Evolutionary conservation across 2,329 filamentous ascomycete species (phyloP).

Genomic region (Stagonosporopsis vannaccii): DNA sequence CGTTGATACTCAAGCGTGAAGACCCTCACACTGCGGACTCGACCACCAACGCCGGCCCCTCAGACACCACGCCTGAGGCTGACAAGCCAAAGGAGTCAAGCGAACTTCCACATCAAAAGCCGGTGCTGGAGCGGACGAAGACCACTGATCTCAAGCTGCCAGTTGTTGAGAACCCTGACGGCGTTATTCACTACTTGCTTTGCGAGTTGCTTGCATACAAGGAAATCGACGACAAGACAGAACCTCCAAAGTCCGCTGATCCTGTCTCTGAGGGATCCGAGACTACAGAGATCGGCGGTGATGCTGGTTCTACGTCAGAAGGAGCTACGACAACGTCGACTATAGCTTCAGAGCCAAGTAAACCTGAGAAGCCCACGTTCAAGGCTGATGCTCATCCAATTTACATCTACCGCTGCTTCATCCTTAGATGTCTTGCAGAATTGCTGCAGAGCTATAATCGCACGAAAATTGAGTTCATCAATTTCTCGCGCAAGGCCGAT

Average conservation of each 20-base stretch:
- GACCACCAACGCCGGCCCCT: constrained; percentile 22
- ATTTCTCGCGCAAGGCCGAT: constrained; percentile 92
- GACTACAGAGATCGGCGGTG: neutral
- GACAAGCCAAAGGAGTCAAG: constrained; percentile 45
- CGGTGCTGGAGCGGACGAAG: constrained; percentile 72
- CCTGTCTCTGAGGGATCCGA: constrained; percentile 44
- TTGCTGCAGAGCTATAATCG: constrained; percentile 90
- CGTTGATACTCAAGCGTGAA: constrained; percentile 61
- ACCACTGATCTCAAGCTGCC: constrained; percentile 77
- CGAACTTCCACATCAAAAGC: constrained; percentile 36
- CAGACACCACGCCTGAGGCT: constrained; percentile 43
- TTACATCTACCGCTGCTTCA: constrained; percentile 94
- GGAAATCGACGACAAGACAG: constrained; percentile 87
- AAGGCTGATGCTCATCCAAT: constrained; percentile 94
- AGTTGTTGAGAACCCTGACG: constrained; percentile 89
- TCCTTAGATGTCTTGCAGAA: constrained; percentile 90
- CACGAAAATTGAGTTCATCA: constrained; percentile 98
- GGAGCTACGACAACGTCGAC: constrained; percentile 18
- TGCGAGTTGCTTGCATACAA: constrained; percentile 91
- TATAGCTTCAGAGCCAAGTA: constrained; percentile 25
- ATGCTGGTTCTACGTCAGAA: constrained; percentile 16
- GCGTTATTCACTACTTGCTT: constrained; percentile 92
- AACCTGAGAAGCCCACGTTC: constrained; percentile 75
- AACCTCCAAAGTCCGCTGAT: constrained; percentile 53
- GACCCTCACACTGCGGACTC: constrained; percentile 39